phyloP scores from a whole-genome alignment of 495 filamentous ascomycete genomes.

The Paragyromitra xinjiangensis region DNA sequence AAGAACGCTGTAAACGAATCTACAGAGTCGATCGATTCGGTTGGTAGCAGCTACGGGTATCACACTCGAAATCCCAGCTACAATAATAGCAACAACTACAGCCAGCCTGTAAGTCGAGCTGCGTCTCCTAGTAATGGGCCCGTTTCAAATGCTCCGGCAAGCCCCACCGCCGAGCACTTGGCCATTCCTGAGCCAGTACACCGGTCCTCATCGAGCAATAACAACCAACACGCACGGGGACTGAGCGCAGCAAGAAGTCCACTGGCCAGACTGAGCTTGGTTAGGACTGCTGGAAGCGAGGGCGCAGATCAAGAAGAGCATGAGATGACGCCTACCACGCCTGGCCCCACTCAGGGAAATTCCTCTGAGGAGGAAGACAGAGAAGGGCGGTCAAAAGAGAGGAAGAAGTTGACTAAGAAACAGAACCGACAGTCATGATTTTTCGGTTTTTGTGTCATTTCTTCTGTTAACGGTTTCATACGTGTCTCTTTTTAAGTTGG shows the following conservation, averaged over 20 bases:
- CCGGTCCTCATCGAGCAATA: conserved; percentile 11
- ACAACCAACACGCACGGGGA: conserved; percentile 38
- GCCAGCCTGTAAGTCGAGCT: conserved; percentile 49
- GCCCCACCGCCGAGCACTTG: conserved; percentile 39
- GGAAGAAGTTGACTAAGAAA: conserved; percentile 56
- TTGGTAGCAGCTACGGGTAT: conserved; percentile 55
- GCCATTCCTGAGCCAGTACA: conserved; percentile 55
- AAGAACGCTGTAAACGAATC: conserved; percentile 60
- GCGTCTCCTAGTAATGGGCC: conserved; percentile 46
- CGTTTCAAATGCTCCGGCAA: conserved; percentile 14
- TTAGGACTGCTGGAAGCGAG: conserved; percentile 54
- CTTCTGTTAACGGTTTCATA: conserved; percentile 30
- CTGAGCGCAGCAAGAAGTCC: conserved; percentile 54
- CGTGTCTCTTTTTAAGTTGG: conserved; percentile 42
- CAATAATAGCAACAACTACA: conserved; percentile 51
- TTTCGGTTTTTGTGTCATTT: conserved; percentile 2
- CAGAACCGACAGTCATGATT: conserved; percentile 43
- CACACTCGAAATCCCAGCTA: conserved; percentile 41
- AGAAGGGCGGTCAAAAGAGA: conserved; percentile 53
- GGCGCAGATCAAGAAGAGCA: conserved; percentile 52
- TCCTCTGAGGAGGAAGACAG: conserved; percentile 49
- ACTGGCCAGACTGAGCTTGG: conserved; percentile 55
- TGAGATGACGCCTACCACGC: conserved; percentile 43
- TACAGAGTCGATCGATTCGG: conserved; percentile 60
- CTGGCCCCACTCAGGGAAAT: conserved; percentile 9